A percentile compares a stretch with the other conserved stretches of the same genome.
These are phyloP conservation scores for Trichophyton simii DNA, from an alignment of 2,329 filamentous ascomycete species.

Conservation along the genomic window DNA sequence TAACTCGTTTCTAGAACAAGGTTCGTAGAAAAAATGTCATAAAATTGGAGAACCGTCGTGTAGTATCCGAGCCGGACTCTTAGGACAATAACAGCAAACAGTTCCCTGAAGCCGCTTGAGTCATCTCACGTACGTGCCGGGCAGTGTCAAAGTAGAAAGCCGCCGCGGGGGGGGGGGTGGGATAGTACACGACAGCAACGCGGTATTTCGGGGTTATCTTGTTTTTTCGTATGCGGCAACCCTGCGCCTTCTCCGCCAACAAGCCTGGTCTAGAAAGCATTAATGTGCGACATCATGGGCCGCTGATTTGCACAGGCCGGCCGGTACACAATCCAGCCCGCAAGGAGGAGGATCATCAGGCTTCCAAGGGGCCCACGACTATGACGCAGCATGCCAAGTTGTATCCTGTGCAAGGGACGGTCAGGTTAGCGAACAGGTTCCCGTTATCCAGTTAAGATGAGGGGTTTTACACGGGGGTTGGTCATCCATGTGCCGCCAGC, in stretches of 20 bases:
- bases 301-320: neutral
- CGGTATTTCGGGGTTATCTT: neutral
- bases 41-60: neutral
- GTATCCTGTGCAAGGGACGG: neutral
- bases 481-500: conserved; percentile 2
- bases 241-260: neutral
- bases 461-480: neutral
- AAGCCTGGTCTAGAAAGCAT: neutral
- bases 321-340: neutral
- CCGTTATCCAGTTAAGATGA: neutral
- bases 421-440: neutral
- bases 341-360: conserved; percentile 1
- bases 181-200: neutral
- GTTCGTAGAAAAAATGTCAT: neutral
- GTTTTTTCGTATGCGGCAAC: neutral
- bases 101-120: neutral
- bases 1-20: neutral
- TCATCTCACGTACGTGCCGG: neutral
- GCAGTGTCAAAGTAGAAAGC: neutral
- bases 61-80: neutral
- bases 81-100: neutral
- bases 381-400: conserved; percentile 3
- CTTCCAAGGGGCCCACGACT: neutral
- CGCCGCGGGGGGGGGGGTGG: neutral
- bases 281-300: neutral